Evolutionary conservation across 495 filamentous ascomycete species (phyloP).

Genomic region (Aspergillus affinis): DNA sequence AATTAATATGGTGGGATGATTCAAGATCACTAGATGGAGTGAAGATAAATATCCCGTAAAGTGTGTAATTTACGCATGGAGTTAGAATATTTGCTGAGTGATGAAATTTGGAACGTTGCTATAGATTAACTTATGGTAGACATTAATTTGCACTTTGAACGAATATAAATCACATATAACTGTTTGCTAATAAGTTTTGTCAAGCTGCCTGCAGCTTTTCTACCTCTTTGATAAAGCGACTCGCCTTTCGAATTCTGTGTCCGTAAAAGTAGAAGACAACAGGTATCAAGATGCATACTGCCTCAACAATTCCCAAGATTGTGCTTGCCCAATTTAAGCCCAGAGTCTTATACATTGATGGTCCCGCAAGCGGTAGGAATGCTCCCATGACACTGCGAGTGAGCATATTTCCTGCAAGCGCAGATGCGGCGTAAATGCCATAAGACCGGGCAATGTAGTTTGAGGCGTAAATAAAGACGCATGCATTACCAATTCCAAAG

Average conservation of each 20-base stretch:
- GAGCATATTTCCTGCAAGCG: constrained; percentile 71
- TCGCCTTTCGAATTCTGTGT: constrained; percentile 5
- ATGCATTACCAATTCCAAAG: constrained; percentile 70
- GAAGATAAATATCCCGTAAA: too few relatives aligned
- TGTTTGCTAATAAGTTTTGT: too few relatives aligned
- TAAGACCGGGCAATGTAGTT: constrained; percentile 77
- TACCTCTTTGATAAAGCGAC: constrained; percentile 10
- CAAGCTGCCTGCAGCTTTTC: too few relatives aligned
- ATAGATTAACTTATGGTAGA: too few relatives aligned
- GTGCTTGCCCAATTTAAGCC: constrained; percentile 76
- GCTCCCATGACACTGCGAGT: constrained; percentile 63
- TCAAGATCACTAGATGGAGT: too few relatives aligned
- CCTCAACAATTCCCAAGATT: constrained; percentile 14
- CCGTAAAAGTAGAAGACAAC: constrained; percentile 12
- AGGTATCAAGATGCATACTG: constrained; percentile 10
- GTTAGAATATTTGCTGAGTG: too few relatives aligned
- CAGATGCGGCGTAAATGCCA: constrained; percentile 71
- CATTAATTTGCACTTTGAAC: too few relatives aligned
- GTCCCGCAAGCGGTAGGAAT: constrained; percentile 69
- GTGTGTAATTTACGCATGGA: too few relatives aligned
- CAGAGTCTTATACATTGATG: constrained; percentile 64
- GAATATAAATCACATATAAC: too few relatives aligned
- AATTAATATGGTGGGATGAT: too few relatives aligned
- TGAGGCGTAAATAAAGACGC: constrained; percentile 70
- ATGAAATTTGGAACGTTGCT: too few relatives aligned